Conservation (phyloP, 805 yeast genomes). For the Candida tallmaniae region DNA sequence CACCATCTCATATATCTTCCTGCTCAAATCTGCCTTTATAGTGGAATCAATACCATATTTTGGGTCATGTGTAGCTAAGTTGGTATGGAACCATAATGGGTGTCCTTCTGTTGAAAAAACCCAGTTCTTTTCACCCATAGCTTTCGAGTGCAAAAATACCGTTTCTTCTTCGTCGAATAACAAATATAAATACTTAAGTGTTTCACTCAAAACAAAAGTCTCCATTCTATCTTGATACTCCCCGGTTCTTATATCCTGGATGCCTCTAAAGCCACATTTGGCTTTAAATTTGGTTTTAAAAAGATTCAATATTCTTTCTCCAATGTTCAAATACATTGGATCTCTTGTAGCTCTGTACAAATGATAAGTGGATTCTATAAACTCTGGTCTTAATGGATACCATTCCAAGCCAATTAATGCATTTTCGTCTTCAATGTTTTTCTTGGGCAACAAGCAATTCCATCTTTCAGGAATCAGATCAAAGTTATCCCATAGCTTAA, state of each 20-base stretch:
- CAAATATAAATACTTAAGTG: slow-evolving; percentile 75
- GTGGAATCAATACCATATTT: no score
- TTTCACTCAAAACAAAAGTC: slow-evolving; percentile 83
- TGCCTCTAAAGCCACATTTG: slow-evolving; percentile 78
- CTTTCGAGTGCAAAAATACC: slow-evolving; percentile 25
- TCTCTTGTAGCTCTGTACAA: slow-evolving; percentile 81
- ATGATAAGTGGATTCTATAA: slow-evolving; percentile 82
- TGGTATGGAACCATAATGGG: slow-evolving; percentile 69
- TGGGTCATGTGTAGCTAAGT: no score
- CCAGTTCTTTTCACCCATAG: slow-evolving; percentile 43
- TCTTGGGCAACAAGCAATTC: slow-evolving; percentile 32
- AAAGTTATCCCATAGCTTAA: slow-evolving; percentile 75
- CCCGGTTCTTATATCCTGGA: slow-evolving; percentile 62
- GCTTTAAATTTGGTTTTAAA: slow-evolving; percentile 49
- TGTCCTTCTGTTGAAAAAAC: slow-evolving; percentile 87
- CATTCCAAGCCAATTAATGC: slow-evolving; percentile 59
- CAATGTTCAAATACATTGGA: slow-evolving; percentile 76
- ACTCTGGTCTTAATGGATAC: slow-evolving; percentile 93
- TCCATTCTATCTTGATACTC: slow-evolving; percentile 80
- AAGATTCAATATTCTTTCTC: slow-evolving; percentile 57
- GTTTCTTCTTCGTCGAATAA: slow-evolving; percentile 68
- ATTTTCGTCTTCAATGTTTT: slow-evolving; percentile 7
- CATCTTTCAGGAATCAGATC: slow-evolving; percentile 89
- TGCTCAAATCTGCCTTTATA: neutral
- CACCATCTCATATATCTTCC: neutral